These are phyloP conservation scores for Polychaeton citri DNA, from an alignment of 2,329 filamentous ascomycete species.

Conservation along the genomic window DNA sequence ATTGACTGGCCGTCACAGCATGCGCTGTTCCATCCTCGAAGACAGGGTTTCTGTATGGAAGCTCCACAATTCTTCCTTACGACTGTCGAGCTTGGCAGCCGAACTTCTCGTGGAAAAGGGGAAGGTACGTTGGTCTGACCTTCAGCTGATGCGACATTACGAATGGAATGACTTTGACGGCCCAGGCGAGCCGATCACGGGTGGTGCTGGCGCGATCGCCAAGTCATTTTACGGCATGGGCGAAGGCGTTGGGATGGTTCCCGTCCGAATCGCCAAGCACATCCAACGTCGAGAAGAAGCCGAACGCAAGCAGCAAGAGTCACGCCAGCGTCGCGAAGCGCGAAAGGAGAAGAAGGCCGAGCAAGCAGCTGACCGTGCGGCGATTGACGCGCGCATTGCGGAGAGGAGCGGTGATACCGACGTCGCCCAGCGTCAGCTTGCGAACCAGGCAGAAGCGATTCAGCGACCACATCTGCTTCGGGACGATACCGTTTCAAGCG, in stretches of 20 bases:
- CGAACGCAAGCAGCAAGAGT: slow-evolving; percentile 33
- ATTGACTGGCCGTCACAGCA: slow-evolving; percentile 30
- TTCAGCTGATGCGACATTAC: slow-evolving; percentile 51
- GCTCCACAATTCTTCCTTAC: slow-evolving; percentile 46
- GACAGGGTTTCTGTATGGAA: slow-evolving; percentile 54
- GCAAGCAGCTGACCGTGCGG: slow-evolving; percentile 2
- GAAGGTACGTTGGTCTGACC: slow-evolving; percentile 48
- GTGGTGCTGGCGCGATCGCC: slow-evolving; percentile 48
- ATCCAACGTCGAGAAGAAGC: slow-evolving; percentile 42
- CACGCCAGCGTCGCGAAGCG: slow-evolving; percentile 16
- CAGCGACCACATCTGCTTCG: slow-evolving; percentile 8
- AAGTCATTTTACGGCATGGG: slow-evolving; percentile 45
- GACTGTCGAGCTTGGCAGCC: slow-evolving; percentile 51
- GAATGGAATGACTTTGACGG: slow-evolving; percentile 71
- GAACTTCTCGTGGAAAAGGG: slow-evolving; percentile 49
- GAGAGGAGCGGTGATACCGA: slow-evolving; percentile 1
- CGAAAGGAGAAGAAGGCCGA: slow-evolving; percentile 11
- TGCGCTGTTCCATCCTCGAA: slow-evolving; percentile 53
- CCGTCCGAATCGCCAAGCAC: slow-evolving; percentile 46
- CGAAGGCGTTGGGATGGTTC: slow-evolving; percentile 51
- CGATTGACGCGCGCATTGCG: slow-evolving; percentile 1
- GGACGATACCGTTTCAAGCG: slow-evolving; percentile 12
- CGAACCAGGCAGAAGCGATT: neutral
- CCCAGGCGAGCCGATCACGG: slow-evolving; percentile 59
- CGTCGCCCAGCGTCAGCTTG: slow-evolving; percentile 2